Conservation (phyloP, 805 yeast species). For the Saccharomyces cerevisiae region DNA sequence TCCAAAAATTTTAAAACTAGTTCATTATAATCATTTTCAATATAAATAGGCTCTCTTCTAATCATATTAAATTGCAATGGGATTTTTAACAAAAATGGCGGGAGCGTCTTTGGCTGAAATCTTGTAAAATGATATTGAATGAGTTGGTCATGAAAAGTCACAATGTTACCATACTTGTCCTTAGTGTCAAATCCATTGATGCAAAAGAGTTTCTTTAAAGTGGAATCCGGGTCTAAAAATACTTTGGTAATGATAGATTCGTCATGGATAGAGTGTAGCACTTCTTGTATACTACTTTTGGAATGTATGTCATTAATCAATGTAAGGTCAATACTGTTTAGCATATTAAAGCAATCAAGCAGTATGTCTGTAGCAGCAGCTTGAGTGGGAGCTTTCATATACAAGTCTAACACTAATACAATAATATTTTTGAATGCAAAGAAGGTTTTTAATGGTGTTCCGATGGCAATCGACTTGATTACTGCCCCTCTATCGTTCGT, state of each 20-base stretch:
- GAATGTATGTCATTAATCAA: conserved; percentile 12
- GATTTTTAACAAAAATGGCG: conserved; percentile 29
- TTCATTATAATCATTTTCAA: conserved; percentile 20
- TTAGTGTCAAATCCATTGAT: conserved; percentile 7
- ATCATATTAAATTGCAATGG: conserved; percentile 24
- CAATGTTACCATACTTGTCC: conserved; percentile 17
- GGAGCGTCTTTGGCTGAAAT: conserved; percentile 31
- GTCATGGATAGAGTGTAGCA: conserved; percentile 18
- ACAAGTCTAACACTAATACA: conserved; percentile 39
- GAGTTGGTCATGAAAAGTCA: conserved; percentile 14
- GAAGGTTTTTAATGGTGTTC: conserved; percentile 46
- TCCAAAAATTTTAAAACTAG: conserved; percentile 25
- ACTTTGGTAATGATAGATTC: conserved; percentile 7
- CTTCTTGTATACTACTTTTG: conserved; percentile 12
- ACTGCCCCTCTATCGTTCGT: conserved; percentile 48
- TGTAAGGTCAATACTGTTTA: conserved; percentile 23
- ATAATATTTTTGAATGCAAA: conserved; percentile 52
- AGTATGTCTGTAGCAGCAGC: conserved; percentile 7
- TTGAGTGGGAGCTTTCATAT: conserved; percentile 16
- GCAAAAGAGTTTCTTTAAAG: conserved; percentile 8
- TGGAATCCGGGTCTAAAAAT: conserved; percentile 4
- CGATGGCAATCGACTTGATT: conserved; percentile 51
- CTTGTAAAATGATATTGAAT: conserved; percentile 22
- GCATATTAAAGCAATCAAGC: conserved; percentile 17
- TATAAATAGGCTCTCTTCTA: conserved; percentile 10